Evolutionary conservation across 768 basidiomycete species (phyloP).

Genomic region (Phaffia tasmanica): DNA sequence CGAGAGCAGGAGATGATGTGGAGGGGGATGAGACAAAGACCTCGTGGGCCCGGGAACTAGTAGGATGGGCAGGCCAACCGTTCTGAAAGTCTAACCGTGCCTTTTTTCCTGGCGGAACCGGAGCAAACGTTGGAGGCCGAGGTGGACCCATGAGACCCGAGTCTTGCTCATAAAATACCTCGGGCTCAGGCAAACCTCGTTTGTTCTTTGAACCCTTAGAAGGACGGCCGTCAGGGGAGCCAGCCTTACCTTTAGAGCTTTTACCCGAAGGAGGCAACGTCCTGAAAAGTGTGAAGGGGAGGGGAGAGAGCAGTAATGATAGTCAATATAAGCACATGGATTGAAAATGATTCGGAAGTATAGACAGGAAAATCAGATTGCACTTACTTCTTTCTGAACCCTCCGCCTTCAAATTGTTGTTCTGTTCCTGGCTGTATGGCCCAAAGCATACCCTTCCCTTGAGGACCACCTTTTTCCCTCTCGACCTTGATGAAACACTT

Average conservation of each 20-base stretch:
- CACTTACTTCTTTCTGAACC: slow-evolving; percentile 40
- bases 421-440: slow-evolving; percentile 72
- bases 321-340: neutral
- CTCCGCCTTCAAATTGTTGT: slow-evolving; percentile 69
- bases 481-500: slow-evolving; percentile 31
- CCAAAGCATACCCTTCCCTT: slow-evolving; percentile 72
- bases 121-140: too few relatives aligned
- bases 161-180: too few relatives aligned
- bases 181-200: neutral
- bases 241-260: slow-evolving; percentile 3
- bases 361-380: neutral
- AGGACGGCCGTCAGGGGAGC: neutral
- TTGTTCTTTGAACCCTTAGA: neutral
- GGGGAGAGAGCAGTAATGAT: neutral
- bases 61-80: too few relatives aligned
- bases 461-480: slow-evolving; percentile 44
- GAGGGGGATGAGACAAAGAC: too few relatives aligned
- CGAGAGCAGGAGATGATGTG: too few relatives aligned
- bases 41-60: too few relatives aligned
- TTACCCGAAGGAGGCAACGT: neutral
- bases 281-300: neutral
- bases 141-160: too few relatives aligned
- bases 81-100: too few relatives aligned
- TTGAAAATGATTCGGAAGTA: neutral
- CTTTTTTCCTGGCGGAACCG: too few relatives aligned